A percentile compares a stretch with the other conserved stretches of the same genome.
Conservation (phyloP, 2,329 filamentous ascomycete genomes). For the Sclerotinia spermophila region DNA sequence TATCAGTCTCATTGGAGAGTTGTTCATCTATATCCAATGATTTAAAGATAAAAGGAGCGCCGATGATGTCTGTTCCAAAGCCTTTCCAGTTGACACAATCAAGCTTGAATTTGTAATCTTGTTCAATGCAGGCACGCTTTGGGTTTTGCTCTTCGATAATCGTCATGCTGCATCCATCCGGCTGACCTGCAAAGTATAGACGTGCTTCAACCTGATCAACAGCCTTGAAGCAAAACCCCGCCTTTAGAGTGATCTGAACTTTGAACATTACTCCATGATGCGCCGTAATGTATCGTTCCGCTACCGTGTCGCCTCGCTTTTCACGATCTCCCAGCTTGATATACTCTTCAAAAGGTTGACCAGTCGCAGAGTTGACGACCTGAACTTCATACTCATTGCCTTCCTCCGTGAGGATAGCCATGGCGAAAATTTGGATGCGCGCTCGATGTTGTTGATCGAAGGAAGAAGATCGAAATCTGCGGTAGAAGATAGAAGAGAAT, state of each 20-base stretch:
- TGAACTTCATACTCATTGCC: neutral
- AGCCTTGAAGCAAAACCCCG: constrained; percentile 1
- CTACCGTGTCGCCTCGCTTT: neutral
- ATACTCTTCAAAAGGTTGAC: constrained; percentile 12
- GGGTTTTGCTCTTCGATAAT: neutral
- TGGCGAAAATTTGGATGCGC: neutral
- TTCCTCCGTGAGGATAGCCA: neutral
- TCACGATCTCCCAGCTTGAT: constrained; percentile 14
- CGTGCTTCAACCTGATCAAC: neutral
- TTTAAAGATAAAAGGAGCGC: neutral
- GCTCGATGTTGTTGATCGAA: neutral
- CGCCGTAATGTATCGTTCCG: constrained; percentile 15
- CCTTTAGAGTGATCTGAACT: constrained; percentile 6
- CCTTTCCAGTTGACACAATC: neutral
- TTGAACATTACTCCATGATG: constrained; percentile 1
- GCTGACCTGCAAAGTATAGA: neutral
- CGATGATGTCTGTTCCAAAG: neutral
- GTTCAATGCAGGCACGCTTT: no score
- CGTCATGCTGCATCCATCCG: neutral
- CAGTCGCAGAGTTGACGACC: neutral
- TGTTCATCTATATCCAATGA: neutral
- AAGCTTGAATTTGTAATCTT: neutral
- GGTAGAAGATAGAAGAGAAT: neutral
- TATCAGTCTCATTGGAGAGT: neutral
- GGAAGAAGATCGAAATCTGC: neutral